Base-by-base conservation (phyloP, 495 filamentous ascomycete genomes). In the Friedmanniomyces simplex region DNA sequence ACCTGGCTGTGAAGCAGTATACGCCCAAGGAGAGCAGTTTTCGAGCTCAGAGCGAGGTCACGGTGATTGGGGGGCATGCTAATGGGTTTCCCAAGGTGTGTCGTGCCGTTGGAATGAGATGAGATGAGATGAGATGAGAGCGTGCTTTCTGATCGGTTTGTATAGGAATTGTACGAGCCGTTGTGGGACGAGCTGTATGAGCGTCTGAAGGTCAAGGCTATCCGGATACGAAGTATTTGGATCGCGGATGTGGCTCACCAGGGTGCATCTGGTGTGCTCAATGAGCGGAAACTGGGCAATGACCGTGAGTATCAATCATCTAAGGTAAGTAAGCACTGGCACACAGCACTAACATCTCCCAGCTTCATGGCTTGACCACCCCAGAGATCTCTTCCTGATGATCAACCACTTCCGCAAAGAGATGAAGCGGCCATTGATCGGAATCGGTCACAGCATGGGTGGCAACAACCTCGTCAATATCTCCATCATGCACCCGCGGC, bases 381-480 rank as follows among this genome's bases (percentile, higher is more conserved):
- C 88, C 18, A 80, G 93, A 48, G 93, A 98, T 71, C 78, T 96
- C 12, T 77, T 94, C n/a, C 81, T 88, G 62, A 77, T 95, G 66
- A 77, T 93, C 71, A 96, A 96, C 71, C 74, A 79, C 43, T 91
- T 95, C 71, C 86, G 88, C 30, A 71, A 76, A 8, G 71, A 87
- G 55, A 94, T 97, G 87, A 83, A 86, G 2, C 85, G 87, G 12
- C 91, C 93, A 5, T 71, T 96, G n/a, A 72, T 96, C 55, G 93
- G 91, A 28, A 68, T 98, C 2, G 93, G 93, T 21, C 93, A 98
- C 71, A 91, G 86, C 67, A 86, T 89, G 77, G 93, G 93, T 61
- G 91, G 79, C 58, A 79, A 78, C 66, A 79, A 86, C 51, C 78
- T 89, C 60, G 66, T 69, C 45, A 75, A 80, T 61, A 66, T 84